phyloP scores from a whole-genome alignment of 202 grass and related monocot species.

The Zizania palustris region DNA sequence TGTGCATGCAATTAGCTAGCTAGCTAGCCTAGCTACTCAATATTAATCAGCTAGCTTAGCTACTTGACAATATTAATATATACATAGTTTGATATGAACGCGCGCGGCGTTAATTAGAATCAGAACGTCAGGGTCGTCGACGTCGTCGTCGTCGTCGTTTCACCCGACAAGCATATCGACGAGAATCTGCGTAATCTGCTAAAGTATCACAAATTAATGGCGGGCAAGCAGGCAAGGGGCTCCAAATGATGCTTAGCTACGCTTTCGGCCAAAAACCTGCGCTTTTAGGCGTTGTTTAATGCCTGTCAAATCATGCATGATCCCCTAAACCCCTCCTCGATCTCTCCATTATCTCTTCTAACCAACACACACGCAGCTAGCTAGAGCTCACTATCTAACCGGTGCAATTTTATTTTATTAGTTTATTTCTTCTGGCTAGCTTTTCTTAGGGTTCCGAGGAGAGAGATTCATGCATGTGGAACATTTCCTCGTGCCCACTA shows the following conservation, averaged over 20 bases:
- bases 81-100: too few relatives aligned
- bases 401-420: neutral
- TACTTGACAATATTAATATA: too few relatives aligned
- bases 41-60: too few relatives aligned
- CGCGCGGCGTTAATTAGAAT: neutral
- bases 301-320: slow-evolving; percentile 49
- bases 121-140: slow-evolving; percentile 5
- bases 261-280: slow-evolving; percentile 46
- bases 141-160: slow-evolving; percentile 34
- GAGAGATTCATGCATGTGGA: slow-evolving; percentile 19
- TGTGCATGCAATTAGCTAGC: neutral
- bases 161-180: slow-evolving; percentile 62
- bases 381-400: neutral
- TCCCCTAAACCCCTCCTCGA: slow-evolving; percentile 62
- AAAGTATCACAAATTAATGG: neutral
- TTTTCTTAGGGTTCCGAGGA: neutral
- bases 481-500: slow-evolving; percentile 53
- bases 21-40: too few relatives aligned
- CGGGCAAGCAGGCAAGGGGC: slow-evolving; percentile 21
- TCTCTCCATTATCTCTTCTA: slow-evolving; percentile 9
- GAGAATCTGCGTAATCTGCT: slow-evolving; percentile 46
- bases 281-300: slow-evolving; percentile 40
- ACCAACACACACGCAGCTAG: too few relatives aligned
- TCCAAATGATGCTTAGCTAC: slow-evolving; percentile 38
- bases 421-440: neutral